A percentile compares a stretch with the other conserved stretches of the same genome.
Conservation (phyloP, 2,329 filamentous ascomycete genomes). For the Colletotrichum sp. region DNA sequence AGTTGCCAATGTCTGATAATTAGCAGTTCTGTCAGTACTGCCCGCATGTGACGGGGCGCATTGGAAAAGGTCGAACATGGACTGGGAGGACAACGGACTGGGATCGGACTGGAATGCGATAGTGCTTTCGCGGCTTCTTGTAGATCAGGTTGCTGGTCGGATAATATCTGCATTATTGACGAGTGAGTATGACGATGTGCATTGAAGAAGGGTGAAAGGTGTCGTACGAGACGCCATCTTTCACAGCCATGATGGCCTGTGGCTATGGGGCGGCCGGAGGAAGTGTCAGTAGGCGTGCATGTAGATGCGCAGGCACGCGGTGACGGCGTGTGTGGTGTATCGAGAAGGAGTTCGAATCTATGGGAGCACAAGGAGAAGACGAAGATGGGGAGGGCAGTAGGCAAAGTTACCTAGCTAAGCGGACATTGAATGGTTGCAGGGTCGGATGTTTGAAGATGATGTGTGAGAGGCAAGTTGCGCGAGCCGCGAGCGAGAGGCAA, state of each 20-base stretch:
- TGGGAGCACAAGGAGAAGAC: not conserved
- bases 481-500: constrained; percentile 18
- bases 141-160: constrained; percentile 70
- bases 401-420: not conserved
- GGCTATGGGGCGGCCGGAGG: constrained; percentile 12
- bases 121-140: constrained; percentile 66
- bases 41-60: not conserved
- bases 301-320: not conserved
- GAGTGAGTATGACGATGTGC: not conserved
- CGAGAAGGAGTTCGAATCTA: not conserved
- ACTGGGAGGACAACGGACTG: constrained; percentile 46
- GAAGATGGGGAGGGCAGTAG: not conserved
- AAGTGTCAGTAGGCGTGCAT: constrained; percentile 7
- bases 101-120: constrained; percentile 68
- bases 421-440: not conserved
- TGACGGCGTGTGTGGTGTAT: not conserved
- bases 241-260: constrained; percentile 55
- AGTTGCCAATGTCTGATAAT: constrained; percentile 79
- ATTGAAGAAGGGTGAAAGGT: not conserved
- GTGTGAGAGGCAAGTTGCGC: constrained; percentile 6
- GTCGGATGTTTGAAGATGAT: constrained; percentile 6
- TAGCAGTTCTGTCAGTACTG: constrained; percentile 1
- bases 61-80: not conserved
- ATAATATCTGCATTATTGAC: constrained; percentile 53
- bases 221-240: constrained; percentile 27